Percentiles rank a stretch among this genome's conserved stretches.
Evolutionary conservation across 129 eudicot genomes (phyloP).

Genomic region (Pittosporum tobira): DNA sequence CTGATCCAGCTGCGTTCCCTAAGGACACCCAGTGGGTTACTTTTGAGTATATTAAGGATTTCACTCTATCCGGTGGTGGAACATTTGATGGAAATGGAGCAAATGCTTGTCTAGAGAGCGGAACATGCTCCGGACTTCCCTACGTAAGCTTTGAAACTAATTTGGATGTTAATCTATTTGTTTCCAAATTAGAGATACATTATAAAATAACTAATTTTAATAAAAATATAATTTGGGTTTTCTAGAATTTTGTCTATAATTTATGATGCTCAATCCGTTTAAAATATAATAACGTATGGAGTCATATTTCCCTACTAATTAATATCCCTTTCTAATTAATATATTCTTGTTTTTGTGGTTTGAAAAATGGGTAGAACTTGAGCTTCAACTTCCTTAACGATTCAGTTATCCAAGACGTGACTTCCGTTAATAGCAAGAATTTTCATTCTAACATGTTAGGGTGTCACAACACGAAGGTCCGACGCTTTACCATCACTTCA

Average conservation of each 20-base stretch:
- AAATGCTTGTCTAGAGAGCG: slow-evolving; percentile 15
- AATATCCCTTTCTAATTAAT: too few relatives aligned
- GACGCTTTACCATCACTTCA: slow-evolving; percentile 10
- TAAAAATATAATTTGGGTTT: not conserved
- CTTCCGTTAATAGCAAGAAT: slow-evolving; percentile 23
- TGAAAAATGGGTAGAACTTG: slow-evolving; percentile 2
- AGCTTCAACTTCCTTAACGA: slow-evolving; percentile 27
- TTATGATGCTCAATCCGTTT: too few relatives aligned
- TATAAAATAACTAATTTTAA: not conserved
- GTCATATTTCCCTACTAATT: not conserved
- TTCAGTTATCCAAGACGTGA: slow-evolving; percentile 12
- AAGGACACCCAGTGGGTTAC: slow-evolving; percentile 26
- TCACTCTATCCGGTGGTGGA: slow-evolving; percentile 35
- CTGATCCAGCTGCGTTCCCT: not conserved
- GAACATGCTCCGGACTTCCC: slow-evolving; percentile 24
- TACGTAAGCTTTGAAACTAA: slow-evolving; percentile 11
- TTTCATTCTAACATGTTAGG: slow-evolving; percentile 26
- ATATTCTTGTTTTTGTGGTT: not conserved
- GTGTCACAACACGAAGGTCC: slow-evolving; percentile 15
- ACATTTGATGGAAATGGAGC: slow-evolving; percentile 35
- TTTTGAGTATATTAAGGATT: slow-evolving; percentile 5
- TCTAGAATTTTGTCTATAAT: too few relatives aligned
- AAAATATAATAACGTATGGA: too few relatives aligned
- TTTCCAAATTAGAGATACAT: too few relatives aligned
- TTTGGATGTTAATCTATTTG: not conserved